Percentiles rank a stretch among this genome's conserved stretches.
Conservation (phyloP, 768 basidiomycete genomes). For the Amanita phalloides region DNA sequence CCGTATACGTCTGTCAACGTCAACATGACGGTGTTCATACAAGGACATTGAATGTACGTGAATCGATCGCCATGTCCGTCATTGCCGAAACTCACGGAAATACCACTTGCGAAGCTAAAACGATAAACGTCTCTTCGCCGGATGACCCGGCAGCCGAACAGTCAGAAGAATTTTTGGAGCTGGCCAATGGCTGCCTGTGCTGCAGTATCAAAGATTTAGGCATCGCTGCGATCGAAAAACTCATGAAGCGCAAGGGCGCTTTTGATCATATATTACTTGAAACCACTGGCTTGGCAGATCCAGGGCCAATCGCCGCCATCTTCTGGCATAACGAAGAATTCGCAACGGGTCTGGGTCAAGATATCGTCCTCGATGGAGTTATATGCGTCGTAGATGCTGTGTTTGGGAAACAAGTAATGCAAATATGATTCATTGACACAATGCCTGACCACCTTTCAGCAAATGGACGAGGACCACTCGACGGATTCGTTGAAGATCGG, state of each 20-base stretch:
- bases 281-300: slow-evolving; percentile 93
- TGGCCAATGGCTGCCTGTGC: slow-evolving; percentile 96
- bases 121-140: slow-evolving; percentile 69
- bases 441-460: slow-evolving; percentile 31
- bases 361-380: slow-evolving; percentile 79
- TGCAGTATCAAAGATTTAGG: slow-evolving; percentile 96
- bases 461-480: slow-evolving; percentile 74
- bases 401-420: slow-evolving; percentile 44
- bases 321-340: slow-evolving; percentile 87
- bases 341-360: slow-evolving; percentile 50
- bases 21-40: slow-evolving; percentile 7
- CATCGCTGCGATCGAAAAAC: slow-evolving; percentile 84
- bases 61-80: neutral
- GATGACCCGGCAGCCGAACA: slow-evolving; percentile 52
- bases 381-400: slow-evolving; percentile 88
- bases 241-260: slow-evolving; percentile 76
- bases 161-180: slow-evolving; percentile 82
- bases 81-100: neutral
- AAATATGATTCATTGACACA: slow-evolving; percentile 1
- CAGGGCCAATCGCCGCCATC: slow-evolving; percentile 81
- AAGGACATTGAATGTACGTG: slow-evolving; percentile 85
- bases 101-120: slow-evolving; percentile 44
- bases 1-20: neutral
- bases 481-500: slow-evolving; percentile 42
- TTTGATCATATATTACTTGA: slow-evolving; percentile 96